A percentile compares a stretch with the other conserved stretches of the same genome.
Conservation (phyloP, 2,329 filamentous ascomycete species). For the Pezicula carpinea region DNA sequence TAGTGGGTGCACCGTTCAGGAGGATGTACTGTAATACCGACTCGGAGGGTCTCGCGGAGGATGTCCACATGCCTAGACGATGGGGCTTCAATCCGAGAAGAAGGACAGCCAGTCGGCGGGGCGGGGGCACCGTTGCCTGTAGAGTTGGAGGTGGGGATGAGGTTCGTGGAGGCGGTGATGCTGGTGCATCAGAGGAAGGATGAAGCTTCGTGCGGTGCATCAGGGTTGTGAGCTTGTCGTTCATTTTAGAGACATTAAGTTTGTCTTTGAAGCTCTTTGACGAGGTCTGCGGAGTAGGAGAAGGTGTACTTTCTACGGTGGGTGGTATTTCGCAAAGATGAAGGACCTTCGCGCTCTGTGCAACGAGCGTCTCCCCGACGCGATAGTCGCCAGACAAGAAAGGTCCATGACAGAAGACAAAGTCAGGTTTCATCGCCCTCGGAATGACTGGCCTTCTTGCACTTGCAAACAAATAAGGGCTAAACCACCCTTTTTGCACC, state of each 20-base stretch:
- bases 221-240: conserved; percentile 6
- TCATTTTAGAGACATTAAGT: conserved; percentile 8
- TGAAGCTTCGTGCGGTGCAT: conserved; percentile 5
- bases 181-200: conserved; percentile 2
- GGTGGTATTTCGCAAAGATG: conserved; percentile 8
- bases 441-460: conserved; percentile 12
- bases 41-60: conserved; percentile 8
- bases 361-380: conserved; percentile 10
- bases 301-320: background rate
- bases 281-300: conserved; percentile 1
- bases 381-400: conserved; percentile 10
- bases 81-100: conserved; percentile 11
- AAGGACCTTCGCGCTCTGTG: conserved; percentile 10
- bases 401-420: conserved; percentile 12
- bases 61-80: conserved; percentile 11
- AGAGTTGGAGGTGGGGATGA: conserved; percentile 9
- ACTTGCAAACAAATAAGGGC: conserved; percentile 12
- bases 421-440: conserved; percentile 10
- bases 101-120: conserved; percentile 9
- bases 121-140: conserved; percentile 6
- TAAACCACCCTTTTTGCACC: conserved; percentile 11
- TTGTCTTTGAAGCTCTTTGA: conserved; percentile 6
- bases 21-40: conserved; percentile 10
- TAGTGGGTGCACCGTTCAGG: conserved; percentile 9
- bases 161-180: conserved; percentile 2